Evolutionary conservation across 2,329 filamentous ascomycete genomes (phyloP).

Genomic region (Claviceps humidiphila): DNA sequence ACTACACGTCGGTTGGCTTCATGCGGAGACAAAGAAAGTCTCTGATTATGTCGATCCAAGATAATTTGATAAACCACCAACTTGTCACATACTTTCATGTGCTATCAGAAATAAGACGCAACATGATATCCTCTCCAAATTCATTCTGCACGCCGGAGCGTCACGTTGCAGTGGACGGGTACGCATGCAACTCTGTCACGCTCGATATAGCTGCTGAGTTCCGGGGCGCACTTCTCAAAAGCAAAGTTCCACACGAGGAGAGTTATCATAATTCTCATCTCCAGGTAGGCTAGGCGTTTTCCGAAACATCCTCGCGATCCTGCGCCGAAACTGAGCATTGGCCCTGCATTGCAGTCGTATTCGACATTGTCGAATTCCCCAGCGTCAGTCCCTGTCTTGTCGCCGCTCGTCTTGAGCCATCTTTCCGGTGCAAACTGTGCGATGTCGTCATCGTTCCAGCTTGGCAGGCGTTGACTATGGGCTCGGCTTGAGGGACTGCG

Average conservation of each 20-base stretch:
- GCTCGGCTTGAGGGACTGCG: slow-evolving; percentile 10
- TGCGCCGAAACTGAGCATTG: slow-evolving; percentile 12
- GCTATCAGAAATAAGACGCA: too few species aligned
- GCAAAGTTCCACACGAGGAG: slow-evolving; percentile 17
- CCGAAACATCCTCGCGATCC: slow-evolving; percentile 16
- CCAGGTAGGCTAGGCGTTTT: slow-evolving; percentile 15
- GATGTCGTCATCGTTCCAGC: slow-evolving; percentile 14
- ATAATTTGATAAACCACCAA: too few species aligned
- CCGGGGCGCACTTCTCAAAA: not conserved
- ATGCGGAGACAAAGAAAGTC: too few species aligned
- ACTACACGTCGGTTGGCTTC: too few species aligned
- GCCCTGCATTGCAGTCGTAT: not conserved
- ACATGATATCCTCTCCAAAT: too few species aligned
- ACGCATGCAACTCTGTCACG: not conserved
- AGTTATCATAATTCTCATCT: slow-evolving; percentile 14
- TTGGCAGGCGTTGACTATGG: slow-evolving; percentile 9
- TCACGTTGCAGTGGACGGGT: not conserved
- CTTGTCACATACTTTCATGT: too few species aligned
- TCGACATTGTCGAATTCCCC: not conserved
- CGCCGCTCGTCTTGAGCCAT: slow-evolving; percentile 17
- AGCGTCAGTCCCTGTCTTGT: not conserved
- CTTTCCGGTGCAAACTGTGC: slow-evolving; percentile 21
- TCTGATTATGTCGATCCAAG: too few species aligned
- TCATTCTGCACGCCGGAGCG: not conserved
- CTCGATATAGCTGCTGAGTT: not conserved